Conservation (phyloP, 106 monocot species). For the Dioscorea alata region DNA sequence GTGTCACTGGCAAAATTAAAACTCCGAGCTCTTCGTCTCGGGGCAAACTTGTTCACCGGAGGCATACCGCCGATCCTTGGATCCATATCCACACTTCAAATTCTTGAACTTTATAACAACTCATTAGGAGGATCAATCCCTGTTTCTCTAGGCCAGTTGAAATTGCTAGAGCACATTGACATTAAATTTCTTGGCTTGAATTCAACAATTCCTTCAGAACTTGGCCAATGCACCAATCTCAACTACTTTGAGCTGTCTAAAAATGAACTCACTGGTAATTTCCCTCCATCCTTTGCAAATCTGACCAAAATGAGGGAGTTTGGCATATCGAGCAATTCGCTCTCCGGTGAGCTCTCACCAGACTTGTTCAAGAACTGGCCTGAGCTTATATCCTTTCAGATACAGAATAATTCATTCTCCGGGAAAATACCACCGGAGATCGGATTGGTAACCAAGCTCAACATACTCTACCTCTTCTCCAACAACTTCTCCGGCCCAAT, state of each 20-base stretch:
- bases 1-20: conserved; percentile 21
- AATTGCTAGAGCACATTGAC: conserved; percentile 26
- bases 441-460: conserved; percentile 21
- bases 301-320: conserved; percentile 41
- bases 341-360: conserved; percentile 36
- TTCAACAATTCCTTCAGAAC: conserved; percentile 42
- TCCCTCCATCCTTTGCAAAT: conserved; percentile 34
- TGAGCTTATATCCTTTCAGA: conserved; percentile 34
- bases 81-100: conserved; percentile 20
- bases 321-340: conserved; percentile 27
- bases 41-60: conserved; percentile 29
- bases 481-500: conserved; percentile 43
- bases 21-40: conserved; percentile 42
- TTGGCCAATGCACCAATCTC: conserved; percentile 43
- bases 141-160: conserved; percentile 36
- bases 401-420: conserved; percentile 31
- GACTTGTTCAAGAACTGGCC: conserved; percentile 43
- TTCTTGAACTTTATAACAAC: conserved; percentile 33
- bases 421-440: conserved; percentile 48
- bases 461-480: conserved; percentile 13
- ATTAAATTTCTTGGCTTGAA: conserved; percentile 19
- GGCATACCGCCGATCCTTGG: conserved; percentile 34
- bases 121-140: conserved; percentile 43
- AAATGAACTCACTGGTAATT: conserved; percentile 36
- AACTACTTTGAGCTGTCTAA: conserved; percentile 27